A percentile compares a stretch with the other conserved stretches of the same genome.
These are phyloP conservation scores for Cocos nucifera DNA, from an alignment of 176 grass and related monocot genomes.

Conservation along the genomic window DNA sequence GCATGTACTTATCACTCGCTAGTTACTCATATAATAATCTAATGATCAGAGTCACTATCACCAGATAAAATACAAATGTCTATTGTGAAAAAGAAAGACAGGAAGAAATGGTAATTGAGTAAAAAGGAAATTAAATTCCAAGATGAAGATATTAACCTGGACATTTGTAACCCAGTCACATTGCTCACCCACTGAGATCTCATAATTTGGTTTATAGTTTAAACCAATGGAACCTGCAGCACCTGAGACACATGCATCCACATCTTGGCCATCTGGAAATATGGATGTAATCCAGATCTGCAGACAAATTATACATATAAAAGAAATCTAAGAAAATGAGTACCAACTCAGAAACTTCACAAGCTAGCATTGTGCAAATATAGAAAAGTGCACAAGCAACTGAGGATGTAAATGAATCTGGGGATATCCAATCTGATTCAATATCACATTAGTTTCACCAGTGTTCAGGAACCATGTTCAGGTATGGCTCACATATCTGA, in stretches of 20 bases:
- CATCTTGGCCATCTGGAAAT: constrained; percentile 47
- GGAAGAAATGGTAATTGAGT: neutral
- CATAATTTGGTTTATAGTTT: constrained; percentile 54
- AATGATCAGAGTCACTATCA: no score
- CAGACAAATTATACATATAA: neutral
- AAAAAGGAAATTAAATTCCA: neutral
- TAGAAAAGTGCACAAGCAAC: no score
- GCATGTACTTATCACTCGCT: no score
- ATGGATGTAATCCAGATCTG: constrained; percentile 65
- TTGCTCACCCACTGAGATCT: constrained; percentile 52
- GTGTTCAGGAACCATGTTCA: no score
- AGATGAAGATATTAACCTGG: constrained; percentile 32
- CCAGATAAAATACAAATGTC: no score
- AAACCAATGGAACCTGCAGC: constrained; percentile 50
- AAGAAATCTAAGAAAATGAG: neutral
- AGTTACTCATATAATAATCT: no score
- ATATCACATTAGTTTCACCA: no score
- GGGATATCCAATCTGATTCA: no score
- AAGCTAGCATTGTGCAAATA: no score
- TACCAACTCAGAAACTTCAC: no score
- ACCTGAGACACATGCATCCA: constrained; percentile 31
- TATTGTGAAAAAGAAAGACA: neutral
- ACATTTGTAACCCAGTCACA: constrained; percentile 54
- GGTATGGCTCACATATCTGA: no score
- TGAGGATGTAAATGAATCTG: no score